Conservation (phyloP, 805 yeast genomes). For the Metschnikowia shivogae region DNA sequence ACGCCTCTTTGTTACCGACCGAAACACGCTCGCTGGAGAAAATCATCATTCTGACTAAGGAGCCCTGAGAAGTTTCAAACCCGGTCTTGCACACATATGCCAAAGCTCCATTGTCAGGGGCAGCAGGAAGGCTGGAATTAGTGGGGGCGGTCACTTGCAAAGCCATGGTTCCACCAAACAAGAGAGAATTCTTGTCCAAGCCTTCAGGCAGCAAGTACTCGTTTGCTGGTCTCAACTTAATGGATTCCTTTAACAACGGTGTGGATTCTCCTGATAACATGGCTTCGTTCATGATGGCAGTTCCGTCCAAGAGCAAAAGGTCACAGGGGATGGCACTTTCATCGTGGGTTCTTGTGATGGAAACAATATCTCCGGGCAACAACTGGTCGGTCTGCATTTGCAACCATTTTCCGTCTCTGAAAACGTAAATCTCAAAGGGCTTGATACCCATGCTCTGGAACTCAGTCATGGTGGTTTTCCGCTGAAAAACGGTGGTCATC, state of each 20-base stretch:
- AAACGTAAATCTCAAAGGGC: constrained; percentile 76
- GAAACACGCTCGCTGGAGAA: constrained; percentile 95
- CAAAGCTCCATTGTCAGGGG: constrained; percentile 91
- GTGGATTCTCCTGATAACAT: constrained; percentile 99
- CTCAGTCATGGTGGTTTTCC: constrained; percentile 90
- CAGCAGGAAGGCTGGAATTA: constrained; percentile 45
- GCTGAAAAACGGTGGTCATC: constrained; percentile 90
- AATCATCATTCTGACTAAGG: constrained; percentile 95
- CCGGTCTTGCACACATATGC: constrained; percentile 92
- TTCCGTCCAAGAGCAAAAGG: constrained; percentile 76
- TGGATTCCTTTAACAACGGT: constrained; percentile 89
- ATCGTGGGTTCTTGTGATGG: constrained; percentile 82
- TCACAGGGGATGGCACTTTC: constrained; percentile 95
- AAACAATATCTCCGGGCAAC: constrained; percentile 88
- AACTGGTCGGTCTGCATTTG: constrained; percentile 67
- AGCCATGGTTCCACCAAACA: constrained; percentile 96
- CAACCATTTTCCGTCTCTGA: constrained; percentile 67
- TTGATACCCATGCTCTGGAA: constrained; percentile 96
- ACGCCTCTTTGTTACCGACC: constrained; percentile 92
- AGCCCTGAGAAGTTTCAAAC: constrained; percentile 98
- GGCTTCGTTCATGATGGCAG: constrained; percentile 96
- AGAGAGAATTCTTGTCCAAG: constrained; percentile 78
- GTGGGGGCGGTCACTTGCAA: constrained; percentile 81
- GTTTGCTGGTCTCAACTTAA: constrained; percentile 70
- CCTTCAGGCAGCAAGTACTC: constrained; percentile 74